Percentiles rank a stretch among this genome's conserved stretches.
phyloP scores from a whole-genome alignment of 805 yeast species.

The Candida germanica region DNA sequence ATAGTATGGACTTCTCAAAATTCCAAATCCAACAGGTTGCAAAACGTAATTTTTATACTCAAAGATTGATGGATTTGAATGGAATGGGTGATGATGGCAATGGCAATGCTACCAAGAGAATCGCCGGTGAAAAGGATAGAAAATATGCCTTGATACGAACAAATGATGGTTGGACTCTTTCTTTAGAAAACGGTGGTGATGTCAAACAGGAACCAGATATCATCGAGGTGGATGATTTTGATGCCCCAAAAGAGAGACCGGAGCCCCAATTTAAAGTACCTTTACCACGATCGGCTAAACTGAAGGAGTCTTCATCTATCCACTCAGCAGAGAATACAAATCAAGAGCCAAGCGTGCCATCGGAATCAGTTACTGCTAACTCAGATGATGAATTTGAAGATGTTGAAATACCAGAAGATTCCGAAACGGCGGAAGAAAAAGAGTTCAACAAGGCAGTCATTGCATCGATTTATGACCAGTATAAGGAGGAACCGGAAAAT shows the following conservation, averaged over 20 bases:
- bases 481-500: slow-evolving; percentile 11
- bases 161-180: slow-evolving; percentile 81
- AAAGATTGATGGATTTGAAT: slow-evolving; percentile 74
- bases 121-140: slow-evolving; percentile 80
- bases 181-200: slow-evolving; percentile 49
- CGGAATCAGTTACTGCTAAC: slow-evolving; percentile 5
- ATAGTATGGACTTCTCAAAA: slow-evolving; percentile 83
- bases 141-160: slow-evolving; percentile 73
- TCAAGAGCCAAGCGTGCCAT: neutral
- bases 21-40: slow-evolving; percentile 93
- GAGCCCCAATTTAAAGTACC: neutral
- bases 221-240: neutral
- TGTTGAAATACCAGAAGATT: slow-evolving; percentile 44
- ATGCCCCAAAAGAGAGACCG: neutral
- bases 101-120: slow-evolving; percentile 49
- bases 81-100: slow-evolving; percentile 68
- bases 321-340: no score
- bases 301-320: no score
- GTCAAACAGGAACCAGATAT: slow-evolving; percentile 26
- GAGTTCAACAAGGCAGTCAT: slow-evolving; percentile 29
- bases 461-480: slow-evolving; percentile 35
- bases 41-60: slow-evolving; percentile 87
- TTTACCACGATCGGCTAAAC: neutral
- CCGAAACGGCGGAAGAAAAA: slow-evolving; percentile 27
- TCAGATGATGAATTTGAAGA: slow-evolving; percentile 53